Evolutionary conservation across 2,329 filamentous ascomycete species (phyloP).

Genomic region (Phoma sp.): DNA sequence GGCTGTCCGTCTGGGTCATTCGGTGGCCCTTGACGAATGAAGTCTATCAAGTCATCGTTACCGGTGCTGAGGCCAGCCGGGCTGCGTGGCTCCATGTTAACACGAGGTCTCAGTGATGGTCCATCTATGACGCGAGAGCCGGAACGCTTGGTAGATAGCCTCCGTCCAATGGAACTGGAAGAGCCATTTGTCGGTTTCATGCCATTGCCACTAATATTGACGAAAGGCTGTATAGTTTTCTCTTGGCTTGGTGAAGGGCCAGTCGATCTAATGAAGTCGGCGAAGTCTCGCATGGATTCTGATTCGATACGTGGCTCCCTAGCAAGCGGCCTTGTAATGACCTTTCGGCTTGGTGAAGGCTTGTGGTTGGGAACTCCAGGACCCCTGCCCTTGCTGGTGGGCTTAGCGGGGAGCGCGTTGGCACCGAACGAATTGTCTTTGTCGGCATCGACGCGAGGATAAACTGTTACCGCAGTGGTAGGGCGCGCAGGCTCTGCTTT

Average conservation of each 20-base stretch:
- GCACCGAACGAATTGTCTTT: slow-evolving; percentile 40
- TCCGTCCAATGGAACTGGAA: slow-evolving; percentile 39
- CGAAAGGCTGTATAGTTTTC: slow-evolving; percentile 45
- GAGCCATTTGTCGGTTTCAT: slow-evolving; percentile 29
- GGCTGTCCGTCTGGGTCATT: slow-evolving; percentile 64
- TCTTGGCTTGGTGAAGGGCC: slow-evolving; percentile 60
- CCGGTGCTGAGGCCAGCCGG: slow-evolving; percentile 73
- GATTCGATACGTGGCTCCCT: slow-evolving; percentile 75
- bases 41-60: slow-evolving; percentile 86
- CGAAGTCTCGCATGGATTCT: slow-evolving; percentile 82
- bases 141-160: slow-evolving; percentile 34
- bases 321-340: slow-evolving; percentile 54
- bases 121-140: slow-evolving; percentile 26
- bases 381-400: slow-evolving; percentile 31
- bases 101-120: slow-evolving; percentile 34
- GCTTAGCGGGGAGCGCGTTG: slow-evolving; percentile 33
- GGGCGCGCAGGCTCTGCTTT: slow-evolving; percentile 29
- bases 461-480: slow-evolving; percentile 37
- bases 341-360: slow-evolving; percentile 36
- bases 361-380: slow-evolving; percentile 26
- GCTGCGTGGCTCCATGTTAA: slow-evolving; percentile 66
- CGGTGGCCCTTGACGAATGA: slow-evolving; percentile 87
- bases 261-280: slow-evolving; percentile 87
- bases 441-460: slow-evolving; percentile 42
- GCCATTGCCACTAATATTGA: slow-evolving; percentile 31